Evolutionary conservation across 805 yeast species (phyloP).

Genomic region (Candida ascalaphidarum): DNA sequence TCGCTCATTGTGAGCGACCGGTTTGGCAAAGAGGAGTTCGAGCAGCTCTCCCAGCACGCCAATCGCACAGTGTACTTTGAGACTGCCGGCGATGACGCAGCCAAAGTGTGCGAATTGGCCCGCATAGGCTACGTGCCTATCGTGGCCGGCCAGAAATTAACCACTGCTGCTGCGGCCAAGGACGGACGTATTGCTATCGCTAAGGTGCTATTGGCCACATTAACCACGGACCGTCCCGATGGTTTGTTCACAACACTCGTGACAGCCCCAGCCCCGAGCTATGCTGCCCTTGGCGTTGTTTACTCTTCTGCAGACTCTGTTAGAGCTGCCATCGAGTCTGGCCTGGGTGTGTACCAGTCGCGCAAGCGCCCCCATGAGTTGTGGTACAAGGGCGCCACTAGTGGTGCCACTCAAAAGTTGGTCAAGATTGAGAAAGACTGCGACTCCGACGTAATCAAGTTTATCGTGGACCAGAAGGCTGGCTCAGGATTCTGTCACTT

Average conservation of each 20-base stretch:
- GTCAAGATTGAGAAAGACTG: conserved; percentile 70
- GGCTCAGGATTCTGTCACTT: conserved; percentile 93
- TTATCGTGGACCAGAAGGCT: conserved; percentile 67
- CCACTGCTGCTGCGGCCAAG: conserved; percentile 17
- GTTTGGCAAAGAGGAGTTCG: conserved; percentile 8
- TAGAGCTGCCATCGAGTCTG: conserved; percentile 68
- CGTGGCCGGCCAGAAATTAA: conserved; percentile 14
- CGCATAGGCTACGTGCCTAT: conserved; percentile 27
- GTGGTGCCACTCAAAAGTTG: conserved; percentile 89
- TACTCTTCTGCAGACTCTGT: conserved; percentile 83
- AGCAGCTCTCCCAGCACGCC: conserved; percentile 13
- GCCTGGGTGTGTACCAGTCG: conserved; percentile 89
- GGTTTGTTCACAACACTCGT: conserved; percentile 82
- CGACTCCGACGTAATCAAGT: conserved; percentile 85
- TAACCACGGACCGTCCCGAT: conserved; percentile 79
- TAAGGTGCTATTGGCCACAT: conserved; percentile 38
- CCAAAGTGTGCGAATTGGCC: conserved; percentile 17
- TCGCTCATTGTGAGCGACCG: conserved; percentile 13
- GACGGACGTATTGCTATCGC: conserved; percentile 25
- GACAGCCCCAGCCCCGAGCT: conserved; percentile 51
- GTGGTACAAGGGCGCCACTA: conserved; percentile 94
- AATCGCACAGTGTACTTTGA: conserved; percentile 20
- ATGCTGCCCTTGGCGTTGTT: conserved; percentile 67
- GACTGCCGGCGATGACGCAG: conserved; percentile 7
- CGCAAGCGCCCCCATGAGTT: conserved; percentile 70